Evolutionary conservation across 768 basidiomycete genomes (phyloP).

Genomic region (Butyriboletus loyo): DNA sequence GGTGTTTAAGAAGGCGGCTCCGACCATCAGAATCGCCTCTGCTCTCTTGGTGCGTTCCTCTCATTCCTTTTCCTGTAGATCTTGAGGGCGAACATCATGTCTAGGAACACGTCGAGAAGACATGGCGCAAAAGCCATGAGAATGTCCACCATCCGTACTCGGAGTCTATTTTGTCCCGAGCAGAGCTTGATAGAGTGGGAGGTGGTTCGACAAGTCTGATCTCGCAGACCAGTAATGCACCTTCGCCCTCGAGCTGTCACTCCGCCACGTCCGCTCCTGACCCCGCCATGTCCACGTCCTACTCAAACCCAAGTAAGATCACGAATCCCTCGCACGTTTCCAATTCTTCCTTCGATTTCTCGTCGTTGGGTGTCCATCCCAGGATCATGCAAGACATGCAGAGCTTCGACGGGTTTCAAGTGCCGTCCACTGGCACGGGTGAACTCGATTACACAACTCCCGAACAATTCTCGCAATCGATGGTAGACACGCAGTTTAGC

Average conservation of each 20-base stretch:
- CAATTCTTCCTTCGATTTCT: constrained; percentile 4
- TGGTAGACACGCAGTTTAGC: constrained; percentile 32
- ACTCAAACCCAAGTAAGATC: constrained; percentile 5
- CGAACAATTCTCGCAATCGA: constrained; percentile 25
- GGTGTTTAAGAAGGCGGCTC: constrained; percentile 47
- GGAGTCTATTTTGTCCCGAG: constrained; percentile 32
- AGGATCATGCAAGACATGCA: constrained; percentile 53
- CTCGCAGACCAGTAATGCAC: constrained; percentile 11
- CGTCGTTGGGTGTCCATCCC: constrained; percentile 22
- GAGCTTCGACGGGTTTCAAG: constrained; percentile 38
- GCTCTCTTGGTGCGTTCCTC: constrained; percentile 39
- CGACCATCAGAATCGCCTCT: constrained; percentile 43
- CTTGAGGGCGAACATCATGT: background rate
- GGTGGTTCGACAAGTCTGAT: constrained; percentile 50
- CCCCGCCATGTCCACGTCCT: constrained; percentile 13
- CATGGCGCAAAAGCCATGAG: constrained; percentile 45
- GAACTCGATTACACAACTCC: constrained; percentile 30
- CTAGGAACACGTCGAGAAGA: constrained; percentile 40
- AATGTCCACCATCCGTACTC: constrained; percentile 31
- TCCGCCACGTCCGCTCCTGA: constrained; percentile 11
- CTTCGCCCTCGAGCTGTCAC: constrained; percentile 8
- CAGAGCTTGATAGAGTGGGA: constrained; percentile 54
- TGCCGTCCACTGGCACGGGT: constrained; percentile 12
- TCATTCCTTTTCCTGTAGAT: background rate
- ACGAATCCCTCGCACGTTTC: background rate